Evolutionary conservation across 805 yeast genomes (phyloP), one percentile per base, ranked within the genome.

Genomic region (Wickerhamomyces bisporus): DNA sequence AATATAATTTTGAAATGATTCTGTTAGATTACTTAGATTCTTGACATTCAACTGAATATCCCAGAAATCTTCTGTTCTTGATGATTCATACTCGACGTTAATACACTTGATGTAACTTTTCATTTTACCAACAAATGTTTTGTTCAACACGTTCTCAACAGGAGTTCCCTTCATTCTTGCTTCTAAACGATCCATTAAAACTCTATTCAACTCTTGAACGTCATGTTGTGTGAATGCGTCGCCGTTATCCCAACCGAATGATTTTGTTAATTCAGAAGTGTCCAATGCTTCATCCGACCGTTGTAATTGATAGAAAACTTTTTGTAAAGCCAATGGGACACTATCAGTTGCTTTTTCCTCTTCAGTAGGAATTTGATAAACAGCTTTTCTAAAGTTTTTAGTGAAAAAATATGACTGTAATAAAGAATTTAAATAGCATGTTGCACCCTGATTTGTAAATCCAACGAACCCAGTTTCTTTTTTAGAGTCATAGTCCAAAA

Each of bases 211-310:
- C 60, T 93, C 99, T 59, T 93, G 99, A 13, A 93, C 97, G 58
- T 93, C 99, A 62, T 93, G 98, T 62, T 93, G 99, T 2, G 95
- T 86, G 61, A 93, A 93, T 0, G 97, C 95, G 49, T 93, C 98
- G 6, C 82, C 81, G 9, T 86, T 74, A 57, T 88, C 96, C 99
- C 99, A 93, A 8, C 99, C 98, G 69, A 93, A 93, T 0, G 97
- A 81, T 42, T 78, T 76, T 0, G 98, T 93, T 37, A 93, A 69
- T 55, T 86, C 96, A 44, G 76, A 58, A 0, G 99, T 93, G 42
- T 86, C 91, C 5, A 91, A 77, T 0, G 97, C 85, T 16, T 75
- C 77, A 10, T 71, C 65, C 0, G 95, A 81, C 3, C 81, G 79
- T 49, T 82, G 81, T 45, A 93, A 67, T 44, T 76, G 76, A 56